Evolutionary conservation across 2,329 filamentous ascomycete species (phyloP).

Genomic region (Dichotomopilus funicola): DNA sequence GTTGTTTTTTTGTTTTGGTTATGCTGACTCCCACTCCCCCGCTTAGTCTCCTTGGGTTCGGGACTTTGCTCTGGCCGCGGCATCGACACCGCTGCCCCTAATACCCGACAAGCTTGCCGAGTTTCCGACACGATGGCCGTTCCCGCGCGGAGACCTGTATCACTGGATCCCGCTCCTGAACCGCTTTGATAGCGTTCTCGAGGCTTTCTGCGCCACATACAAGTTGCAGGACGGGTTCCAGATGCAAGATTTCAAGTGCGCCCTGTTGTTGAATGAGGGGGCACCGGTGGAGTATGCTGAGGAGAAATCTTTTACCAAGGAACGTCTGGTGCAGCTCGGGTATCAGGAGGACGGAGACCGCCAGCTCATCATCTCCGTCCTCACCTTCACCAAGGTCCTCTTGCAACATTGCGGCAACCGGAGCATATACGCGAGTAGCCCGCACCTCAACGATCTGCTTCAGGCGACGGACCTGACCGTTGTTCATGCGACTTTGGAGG

Average conservation of each 20-base stretch:
- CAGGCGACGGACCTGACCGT: conserved; percentile 79
- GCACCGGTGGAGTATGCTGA: conserved; percentile 45
- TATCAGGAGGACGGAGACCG: conserved; percentile 72
- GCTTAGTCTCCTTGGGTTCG: conserved; percentile 77
- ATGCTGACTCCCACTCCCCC: conserved; percentile 24
- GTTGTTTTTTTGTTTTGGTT: neutral
- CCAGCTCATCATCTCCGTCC: conserved; percentile 68
- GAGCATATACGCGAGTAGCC: conserved; percentile 91
- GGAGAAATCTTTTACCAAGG: conserved; percentile 40
- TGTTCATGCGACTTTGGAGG: conserved; percentile 68
- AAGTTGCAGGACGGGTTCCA: conserved; percentile 75
- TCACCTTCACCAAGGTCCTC: conserved; percentile 80
- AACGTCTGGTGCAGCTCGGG: conserved; percentile 51
- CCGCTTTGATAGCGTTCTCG: conserved; percentile 83
- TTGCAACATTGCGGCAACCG: conserved; percentile 94
- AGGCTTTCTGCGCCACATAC: conserved; percentile 75
- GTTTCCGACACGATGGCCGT: conserved; percentile 89
- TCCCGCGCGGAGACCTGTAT: conserved; percentile 90
- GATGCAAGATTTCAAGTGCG: conserved; percentile 63
- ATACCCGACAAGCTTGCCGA: conserved; percentile 69
- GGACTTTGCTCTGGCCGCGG: conserved; percentile 68
- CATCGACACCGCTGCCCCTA: conserved; percentile 63
- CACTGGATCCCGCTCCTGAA: conserved; percentile 97
- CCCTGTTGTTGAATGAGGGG: conserved; percentile 55
- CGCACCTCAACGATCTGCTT: conserved; percentile 79